These are phyloP conservation scores for Aureoboletus auriporus DNA, from an alignment of 768 basidiomycete species.

Conservation along the genomic window DNA sequence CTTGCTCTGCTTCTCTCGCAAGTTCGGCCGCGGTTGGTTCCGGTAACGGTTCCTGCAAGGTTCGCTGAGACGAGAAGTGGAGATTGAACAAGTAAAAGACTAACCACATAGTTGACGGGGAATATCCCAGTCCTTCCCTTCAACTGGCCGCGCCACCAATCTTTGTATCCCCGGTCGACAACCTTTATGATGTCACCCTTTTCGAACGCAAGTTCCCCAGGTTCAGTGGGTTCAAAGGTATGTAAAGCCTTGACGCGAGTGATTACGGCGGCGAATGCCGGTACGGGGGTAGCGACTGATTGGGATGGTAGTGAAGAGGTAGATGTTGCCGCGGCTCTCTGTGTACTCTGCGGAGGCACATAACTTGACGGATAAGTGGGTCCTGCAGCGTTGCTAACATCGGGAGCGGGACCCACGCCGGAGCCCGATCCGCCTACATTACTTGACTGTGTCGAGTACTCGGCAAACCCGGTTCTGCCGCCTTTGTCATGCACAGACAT, in stretches of 20 bases:
- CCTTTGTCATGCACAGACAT: slow-evolving; percentile 92
- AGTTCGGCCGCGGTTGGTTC: slow-evolving; percentile 77
- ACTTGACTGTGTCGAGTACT: slow-evolving; percentile 37
- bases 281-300: slow-evolving; percentile 13
- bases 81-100: slow-evolving; percentile 25
- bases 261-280: slow-evolving; percentile 41
- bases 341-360: slow-evolving; percentile 52
- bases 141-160: slow-evolving; percentile 96
- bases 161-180: slow-evolving; percentile 88
- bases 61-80: background rate
- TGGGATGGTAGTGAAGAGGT: slow-evolving; percentile 25
- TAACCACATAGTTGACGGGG: slow-evolving; percentile 92
- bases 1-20: slow-evolving; percentile 78
- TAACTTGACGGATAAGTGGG: slow-evolving; percentile 51
- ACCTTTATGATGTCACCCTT: slow-evolving; percentile 94
- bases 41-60: slow-evolving; percentile 69
- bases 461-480: slow-evolving; percentile 57
- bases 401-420: slow-evolving; percentile 18
- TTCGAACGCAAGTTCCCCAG: slow-evolving; percentile 87
- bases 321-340: slow-evolving; percentile 26
- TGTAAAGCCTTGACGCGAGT: slow-evolving; percentile 88
- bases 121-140: slow-evolving; percentile 92
- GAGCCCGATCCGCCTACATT: slow-evolving; percentile 35
- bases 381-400: slow-evolving; percentile 16
- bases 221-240: slow-evolving; percentile 81